These are phyloP conservation scores for Lachnellula cervina DNA, from an alignment of 2,329 filamentous ascomycete genomes.

Conservation along the genomic window DNA sequence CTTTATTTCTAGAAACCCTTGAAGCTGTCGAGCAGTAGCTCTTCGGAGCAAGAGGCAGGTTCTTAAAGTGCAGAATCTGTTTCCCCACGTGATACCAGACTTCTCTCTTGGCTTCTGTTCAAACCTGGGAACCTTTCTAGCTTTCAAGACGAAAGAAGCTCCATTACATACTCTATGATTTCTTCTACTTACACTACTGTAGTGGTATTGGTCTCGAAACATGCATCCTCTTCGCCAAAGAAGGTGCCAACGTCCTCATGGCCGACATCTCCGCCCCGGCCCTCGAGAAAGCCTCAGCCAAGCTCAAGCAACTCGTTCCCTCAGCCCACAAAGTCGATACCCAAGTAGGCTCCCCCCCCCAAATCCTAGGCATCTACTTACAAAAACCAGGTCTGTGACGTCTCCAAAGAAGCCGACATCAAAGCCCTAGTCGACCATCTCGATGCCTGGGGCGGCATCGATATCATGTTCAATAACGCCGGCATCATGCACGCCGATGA, in stretches of 20 bases:
- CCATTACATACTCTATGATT: too few relatives aligned
- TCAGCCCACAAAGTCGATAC: slow-evolving; percentile 46
- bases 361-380: slow-evolving; percentile 5
- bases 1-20: background rate
- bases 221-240: slow-evolving; percentile 64
- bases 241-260: slow-evolving; percentile 67
- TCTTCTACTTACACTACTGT: background rate
- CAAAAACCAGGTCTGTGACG: slow-evolving; percentile 48
- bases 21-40: background rate
- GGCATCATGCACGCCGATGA: slow-evolving; percentile 72
- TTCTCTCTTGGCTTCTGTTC: too few relatives aligned
- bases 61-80: too few relatives aligned
- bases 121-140: too few relatives aligned
- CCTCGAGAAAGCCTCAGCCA: slow-evolving; percentile 56
- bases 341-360: slow-evolving; percentile 14
- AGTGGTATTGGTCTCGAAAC: slow-evolving; percentile 74
- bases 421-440: slow-evolving; percentile 55
- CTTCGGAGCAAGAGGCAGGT: too few relatives aligned
- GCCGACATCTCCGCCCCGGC: slow-evolving; percentile 63
- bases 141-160: too few relatives aligned
- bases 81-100: too few relatives aligned
- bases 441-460: slow-evolving; percentile 65
- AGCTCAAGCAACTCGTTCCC: slow-evolving; percentile 55
- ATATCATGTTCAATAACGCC: slow-evolving; percentile 77
- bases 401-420: slow-evolving; percentile 64